phyloP scores from a whole-genome alignment of 306 rosid genomes.

The Medicago arabica region DNA sequence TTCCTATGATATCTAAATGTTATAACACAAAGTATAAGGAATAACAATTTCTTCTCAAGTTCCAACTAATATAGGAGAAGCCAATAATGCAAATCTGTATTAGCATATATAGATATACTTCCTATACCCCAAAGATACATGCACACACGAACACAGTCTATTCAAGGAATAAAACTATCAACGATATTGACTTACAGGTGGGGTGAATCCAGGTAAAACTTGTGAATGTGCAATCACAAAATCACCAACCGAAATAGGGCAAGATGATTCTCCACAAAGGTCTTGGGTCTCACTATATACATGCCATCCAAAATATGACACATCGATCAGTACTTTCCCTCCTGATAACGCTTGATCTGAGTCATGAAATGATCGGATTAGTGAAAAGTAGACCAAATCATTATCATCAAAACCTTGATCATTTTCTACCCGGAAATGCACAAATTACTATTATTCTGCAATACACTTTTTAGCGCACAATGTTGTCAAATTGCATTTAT shows the following conservation, averaged over 20 bases:
- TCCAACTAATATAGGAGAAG: constrained; percentile 5
- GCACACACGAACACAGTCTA: background rate
- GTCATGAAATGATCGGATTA: constrained; percentile 24
- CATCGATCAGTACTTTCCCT: constrained; percentile 81
- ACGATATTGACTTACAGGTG: constrained; percentile 75
- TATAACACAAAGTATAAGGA: constrained; percentile 2
- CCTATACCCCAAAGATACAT: background rate
- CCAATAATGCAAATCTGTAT: constrained; percentile 12
- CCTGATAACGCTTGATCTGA: constrained; percentile 67
- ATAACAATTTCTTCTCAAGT: background rate
- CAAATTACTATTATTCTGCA: no score
- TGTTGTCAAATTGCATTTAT: no score
- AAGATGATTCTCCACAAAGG: constrained; percentile 81
- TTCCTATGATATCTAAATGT: constrained; percentile 8
- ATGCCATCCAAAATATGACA: constrained; percentile 80
- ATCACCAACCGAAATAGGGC: constrained; percentile 80
- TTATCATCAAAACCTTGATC: constrained; percentile 21
- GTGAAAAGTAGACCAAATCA: constrained; percentile 11
- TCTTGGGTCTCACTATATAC: constrained; percentile 80
- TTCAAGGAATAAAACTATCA: constrained; percentile 28
- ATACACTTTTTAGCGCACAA: no score
- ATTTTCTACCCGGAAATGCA: background rate
- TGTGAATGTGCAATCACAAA: constrained; percentile 82
- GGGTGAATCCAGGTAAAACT: constrained; percentile 74
- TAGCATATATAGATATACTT: constrained; percentile 15